A percentile compares a stretch with the other conserved stretches of the same genome.
Evolutionary conservation across 495 filamentous ascomycete species (phyloP).

Genomic region (Neurospora sp.): DNA sequence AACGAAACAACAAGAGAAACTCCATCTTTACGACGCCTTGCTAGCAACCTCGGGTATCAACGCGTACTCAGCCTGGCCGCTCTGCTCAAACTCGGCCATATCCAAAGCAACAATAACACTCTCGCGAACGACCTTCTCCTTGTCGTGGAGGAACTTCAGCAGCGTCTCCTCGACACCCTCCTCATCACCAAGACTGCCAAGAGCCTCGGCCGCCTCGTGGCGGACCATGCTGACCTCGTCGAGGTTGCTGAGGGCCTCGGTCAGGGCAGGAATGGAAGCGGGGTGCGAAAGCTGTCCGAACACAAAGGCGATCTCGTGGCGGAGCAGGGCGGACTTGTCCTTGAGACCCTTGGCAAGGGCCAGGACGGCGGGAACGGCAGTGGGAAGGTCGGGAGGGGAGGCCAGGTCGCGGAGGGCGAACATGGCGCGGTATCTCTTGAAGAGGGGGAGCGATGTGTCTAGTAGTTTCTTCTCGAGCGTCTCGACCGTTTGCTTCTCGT

Average conservation of each 20-base stretch:
- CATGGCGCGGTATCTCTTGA: constrained; percentile 94
- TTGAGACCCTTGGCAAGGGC: constrained; percentile 79
- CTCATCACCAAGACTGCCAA: constrained; percentile 91
- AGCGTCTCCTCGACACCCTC: constrained; percentile 83
- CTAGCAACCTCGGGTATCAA: constrained; percentile 55
- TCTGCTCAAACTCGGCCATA: constrained; percentile 96
- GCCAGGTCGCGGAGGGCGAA: constrained; percentile 90
- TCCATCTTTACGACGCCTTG: constrained; percentile 13
- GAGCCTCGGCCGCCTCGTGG: constrained; percentile 93
- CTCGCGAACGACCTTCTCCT: constrained; percentile 86
- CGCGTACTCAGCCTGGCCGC: constrained; percentile 80
- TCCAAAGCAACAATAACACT: constrained; percentile 92
- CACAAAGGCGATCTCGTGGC: constrained; percentile 96
- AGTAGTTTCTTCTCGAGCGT: constrained; percentile 68
- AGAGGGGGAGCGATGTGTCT: constrained; percentile 69
- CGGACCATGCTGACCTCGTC: constrained; percentile 90
- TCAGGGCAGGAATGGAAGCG: constrained; percentile 85
- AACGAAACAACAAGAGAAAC: background rate
- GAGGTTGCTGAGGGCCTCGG: constrained; percentile 63
- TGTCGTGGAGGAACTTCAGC: constrained; percentile 76
- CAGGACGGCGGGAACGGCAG: constrained; percentile 70
- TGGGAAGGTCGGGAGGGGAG: constrained; percentile 82
- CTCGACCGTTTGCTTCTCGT: constrained; percentile 52
- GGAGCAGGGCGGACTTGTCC: constrained; percentile 87
- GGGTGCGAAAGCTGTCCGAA: constrained; percentile 95